Evolutionary conservation across 768 basidiomycete species (phyloP), one percentile per base, ranked within the genome.

Genomic region (Suillus hirtellus): DNA sequence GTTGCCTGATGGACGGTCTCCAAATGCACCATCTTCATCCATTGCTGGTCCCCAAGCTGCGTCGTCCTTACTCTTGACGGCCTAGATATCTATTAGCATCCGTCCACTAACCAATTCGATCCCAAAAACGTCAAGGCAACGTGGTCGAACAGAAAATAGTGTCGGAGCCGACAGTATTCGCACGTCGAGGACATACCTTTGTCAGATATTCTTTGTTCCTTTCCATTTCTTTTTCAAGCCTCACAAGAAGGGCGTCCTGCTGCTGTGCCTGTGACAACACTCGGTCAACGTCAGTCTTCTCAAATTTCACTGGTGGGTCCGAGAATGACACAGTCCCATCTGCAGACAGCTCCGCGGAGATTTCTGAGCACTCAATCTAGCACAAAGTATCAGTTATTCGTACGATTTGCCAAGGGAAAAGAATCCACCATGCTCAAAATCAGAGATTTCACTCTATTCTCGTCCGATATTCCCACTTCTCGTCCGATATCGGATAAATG

Each of bases 311-410:
- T 2, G 84, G 81, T 17, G 85, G 82, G 69, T 89, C 88, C 19
- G 84, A 82, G 74, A 93, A 93, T 0, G 87, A 87, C 21, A 95
- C 91, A 0, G 89, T 90, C 5, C 85, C 89, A 60, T 85, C 80
- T 1, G 83, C 81, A 2, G 87, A 86, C 40, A 95, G 83, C 46
- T 81, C 81, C 0, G 90, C 92, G 24, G 80, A 82, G 65, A 95
- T 88, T 65, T 92, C 89, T 61, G 79, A 81, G 0, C 81, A 79
- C 70, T 89, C 88, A 66, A 94, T 89, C 92, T 93, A 66, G 10
- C 43, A 19, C 9, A 11, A n/a, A 56, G 40, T 31, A 27, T 62
- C 35, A 72, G 21, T 58, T 7, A 40, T 54, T 37, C 14, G 12
- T 37, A 21, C 5, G 21, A 38, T 4, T 24, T 11, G 3, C 14